Conservation (phyloP, 495 filamentous ascomycete genomes). For the Talaromyces borbonicus region DNA sequence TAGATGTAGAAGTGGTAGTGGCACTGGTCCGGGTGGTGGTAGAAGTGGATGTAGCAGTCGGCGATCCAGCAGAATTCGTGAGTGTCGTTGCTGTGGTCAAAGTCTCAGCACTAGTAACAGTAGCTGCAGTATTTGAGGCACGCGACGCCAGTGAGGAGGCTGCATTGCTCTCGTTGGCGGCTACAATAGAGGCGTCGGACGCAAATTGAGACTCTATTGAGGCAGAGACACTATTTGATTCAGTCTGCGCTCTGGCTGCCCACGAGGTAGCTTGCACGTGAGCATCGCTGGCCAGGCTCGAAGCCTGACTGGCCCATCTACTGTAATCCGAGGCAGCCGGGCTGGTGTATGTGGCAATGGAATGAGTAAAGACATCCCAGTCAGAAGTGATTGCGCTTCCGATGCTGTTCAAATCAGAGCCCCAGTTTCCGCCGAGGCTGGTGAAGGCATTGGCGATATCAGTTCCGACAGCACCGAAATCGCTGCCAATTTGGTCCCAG, state of each 20-base stretch:
- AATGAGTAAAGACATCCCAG: constrained; percentile 3
- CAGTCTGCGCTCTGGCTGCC: background rate
- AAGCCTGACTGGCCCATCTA: constrained; percentile 5
- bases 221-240: constrained; percentile 1
- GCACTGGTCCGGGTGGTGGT: background rate
- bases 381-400: constrained; percentile 4
- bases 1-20: background rate
- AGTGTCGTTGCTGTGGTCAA: background rate
- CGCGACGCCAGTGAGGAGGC: background rate
- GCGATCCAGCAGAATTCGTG: constrained; percentile 5
- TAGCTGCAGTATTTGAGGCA: background rate
- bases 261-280: background rate
- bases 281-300: constrained; percentile 4
- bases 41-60: background rate
- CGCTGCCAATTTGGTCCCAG: constrained; percentile 6
- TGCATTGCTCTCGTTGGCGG: background rate
- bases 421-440: background rate
- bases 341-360: background rate
- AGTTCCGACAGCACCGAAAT: constrained; percentile 4
- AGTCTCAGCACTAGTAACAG: background rate
- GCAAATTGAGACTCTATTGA: constrained; percentile 4
- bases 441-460: constrained; percentile 4
- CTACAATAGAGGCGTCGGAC: constrained; percentile 2
- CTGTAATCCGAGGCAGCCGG: constrained; percentile 2
- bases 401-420: constrained; percentile 1